A percentile compares a stretch with the other conserved stretches of the same genome.
Evolutionary conservation across 1,284 basidiomycete species (phyloP).

Genomic region (Trametes hirsuta): DNA sequence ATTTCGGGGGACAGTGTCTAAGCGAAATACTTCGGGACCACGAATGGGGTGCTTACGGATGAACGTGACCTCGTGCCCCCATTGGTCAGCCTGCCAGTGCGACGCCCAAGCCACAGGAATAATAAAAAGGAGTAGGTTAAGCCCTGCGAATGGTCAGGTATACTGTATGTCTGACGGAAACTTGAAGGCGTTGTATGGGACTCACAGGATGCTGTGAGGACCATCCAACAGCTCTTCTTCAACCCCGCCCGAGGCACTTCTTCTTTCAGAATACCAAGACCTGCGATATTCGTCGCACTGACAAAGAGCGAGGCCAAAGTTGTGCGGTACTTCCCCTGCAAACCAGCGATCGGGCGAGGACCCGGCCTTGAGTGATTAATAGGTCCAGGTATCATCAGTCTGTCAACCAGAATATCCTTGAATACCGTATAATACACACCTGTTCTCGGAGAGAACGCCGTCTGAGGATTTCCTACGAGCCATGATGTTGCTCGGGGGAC

Average conservation of each 20-base stretch:
- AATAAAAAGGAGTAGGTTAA: slow-evolving; percentile 60
- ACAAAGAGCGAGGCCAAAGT: no score
- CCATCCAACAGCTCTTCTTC: background rate
- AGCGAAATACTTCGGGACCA: background rate
- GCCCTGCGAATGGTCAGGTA: slow-evolving; percentile 39
- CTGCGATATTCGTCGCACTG: no score
- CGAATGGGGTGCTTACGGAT: slow-evolving; percentile 37
- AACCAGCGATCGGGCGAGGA: no score
- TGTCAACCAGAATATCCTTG: no score
- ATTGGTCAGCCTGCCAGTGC: slow-evolving; percentile 43
- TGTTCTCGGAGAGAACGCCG: no score
- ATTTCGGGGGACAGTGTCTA: background rate
- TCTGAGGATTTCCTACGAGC: no score
- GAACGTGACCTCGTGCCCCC: slow-evolving; percentile 37
- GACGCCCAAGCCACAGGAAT: slow-evolving; percentile 68
- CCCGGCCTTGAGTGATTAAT: no score
- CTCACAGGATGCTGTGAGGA: background rate
- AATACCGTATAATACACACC: no score
- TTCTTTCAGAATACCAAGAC: no score
- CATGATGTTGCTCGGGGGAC: no score
- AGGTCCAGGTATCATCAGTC: no score
- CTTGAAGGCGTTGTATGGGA: background rate
- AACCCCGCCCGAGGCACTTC: background rate
- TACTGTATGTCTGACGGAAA: background rate
- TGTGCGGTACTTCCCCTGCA: no score